These are phyloP conservation scores for Populus hybrid DNA, from an alignment of 441 rosid species.

Conservation along the genomic window DNA sequence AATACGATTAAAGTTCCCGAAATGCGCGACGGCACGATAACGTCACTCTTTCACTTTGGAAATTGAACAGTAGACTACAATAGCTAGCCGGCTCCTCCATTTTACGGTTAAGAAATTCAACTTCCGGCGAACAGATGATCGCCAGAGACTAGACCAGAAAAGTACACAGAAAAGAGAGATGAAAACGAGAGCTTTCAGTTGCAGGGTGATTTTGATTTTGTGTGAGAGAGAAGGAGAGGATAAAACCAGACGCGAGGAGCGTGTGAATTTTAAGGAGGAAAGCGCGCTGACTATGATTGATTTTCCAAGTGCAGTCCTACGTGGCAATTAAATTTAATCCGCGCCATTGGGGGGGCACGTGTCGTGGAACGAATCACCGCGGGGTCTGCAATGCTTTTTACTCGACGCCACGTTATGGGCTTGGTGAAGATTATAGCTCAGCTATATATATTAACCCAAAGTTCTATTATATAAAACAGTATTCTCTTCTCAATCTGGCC, in stretches of 20 bases:
- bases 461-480: too few relatives aligned
- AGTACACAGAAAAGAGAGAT: background rate
- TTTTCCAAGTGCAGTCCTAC: conserved; percentile 31
- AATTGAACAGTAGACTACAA: conserved; percentile 14
- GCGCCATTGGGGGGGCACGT: too few relatives aligned
- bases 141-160: conserved; percentile 9
- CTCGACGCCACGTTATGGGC: conserved; percentile 29
- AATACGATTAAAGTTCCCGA: conserved; percentile 36
- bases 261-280: conserved; percentile 16
- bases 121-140: conserved; percentile 5
- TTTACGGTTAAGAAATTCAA: background rate
- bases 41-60: conserved; percentile 27
- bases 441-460: too few relatives aligned
- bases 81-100: conserved; percentile 25
- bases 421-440: conserved; percentile 7
- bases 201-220: conserved; percentile 7
- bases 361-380: background rate
- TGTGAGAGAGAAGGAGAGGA: conserved; percentile 4
- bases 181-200: background rate
- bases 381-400: background rate
- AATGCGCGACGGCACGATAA: conserved; percentile 41
- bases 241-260: background rate
- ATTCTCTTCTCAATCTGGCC: background rate
- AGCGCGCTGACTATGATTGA: conserved; percentile 19
- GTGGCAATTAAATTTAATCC: conserved; percentile 18